Evolutionary conservation across 78 protist species (phyloP), one percentile per base, ranked within the genome.

Genomic region (Pelomyxa schiedti): DNA sequence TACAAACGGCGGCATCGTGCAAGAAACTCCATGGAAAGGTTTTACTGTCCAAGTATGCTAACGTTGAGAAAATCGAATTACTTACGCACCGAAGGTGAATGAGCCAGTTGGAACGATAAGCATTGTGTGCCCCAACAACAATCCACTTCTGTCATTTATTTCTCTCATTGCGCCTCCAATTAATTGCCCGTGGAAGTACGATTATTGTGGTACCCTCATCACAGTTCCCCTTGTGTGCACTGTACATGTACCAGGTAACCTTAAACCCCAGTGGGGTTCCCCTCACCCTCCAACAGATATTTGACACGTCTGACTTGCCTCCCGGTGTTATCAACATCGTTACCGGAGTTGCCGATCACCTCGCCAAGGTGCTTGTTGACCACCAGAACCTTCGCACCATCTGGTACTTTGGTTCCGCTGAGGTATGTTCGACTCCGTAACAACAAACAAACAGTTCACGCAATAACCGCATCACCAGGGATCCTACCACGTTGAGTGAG

Each of bases 261-360:
- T 64, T 3, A 3, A 35, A 3, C 68, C 5, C 32, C 41, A n/a
- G n/a, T n/a, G n/a, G n/a, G n/a, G n/a, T n/a, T n/a, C n/a, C n/a
- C n/a, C n/a, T n/a, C n/a, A n/a, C n/a, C n/a, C n/a, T n/a, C n/a
- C 32, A 36, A 4, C 32, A 4, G 5, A 41, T 66, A 24, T 66
- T 72, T 37, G 76, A 72, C 41, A 72, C 76, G 32, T 72, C 76
- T 7, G 76, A 72, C 53, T 26, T 72, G 37, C 76, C 76, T 4
- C 69, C 38, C 8, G 76, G 76, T 6, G 76, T 72, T 26, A 42
- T 72, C 24, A 72, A 72, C 65, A 43, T 72, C 40, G 29, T 72
- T 41, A 72, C 76, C 1, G 76, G 76, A 35, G 0, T 37, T 8
- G 32, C 32, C 22, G 66, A 72, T 32, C 53, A 8, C 36, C 65